phyloP scores from a whole-genome alignment of 2,329 filamentous ascomycete genomes.

The Trichophyton verrucosum region DNA sequence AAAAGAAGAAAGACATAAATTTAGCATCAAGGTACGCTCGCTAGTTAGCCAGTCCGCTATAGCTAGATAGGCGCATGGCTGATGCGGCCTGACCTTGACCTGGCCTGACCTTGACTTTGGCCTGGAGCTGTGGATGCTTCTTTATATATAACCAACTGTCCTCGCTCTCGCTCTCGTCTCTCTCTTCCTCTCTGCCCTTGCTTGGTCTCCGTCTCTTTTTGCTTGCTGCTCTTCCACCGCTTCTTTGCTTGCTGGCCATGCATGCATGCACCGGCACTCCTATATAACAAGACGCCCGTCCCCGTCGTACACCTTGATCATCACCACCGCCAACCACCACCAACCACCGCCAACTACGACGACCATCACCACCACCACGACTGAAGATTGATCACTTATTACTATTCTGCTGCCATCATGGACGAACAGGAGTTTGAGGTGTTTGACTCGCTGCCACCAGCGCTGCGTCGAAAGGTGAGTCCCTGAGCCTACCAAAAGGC shows the following conservation, averaged over 20 bases:
- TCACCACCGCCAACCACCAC: neutral
- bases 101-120: neutral
- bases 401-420: neutral
- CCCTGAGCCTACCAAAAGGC: neutral
- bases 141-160: neutral
- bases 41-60: neutral
- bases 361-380: neutral
- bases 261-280: no score
- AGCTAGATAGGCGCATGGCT: neutral
- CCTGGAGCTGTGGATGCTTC: no score
- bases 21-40: neutral
- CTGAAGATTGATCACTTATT: no score
- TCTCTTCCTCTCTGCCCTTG: neutral
- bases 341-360: neutral
- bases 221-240: neutral
- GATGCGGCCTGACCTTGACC: neutral
- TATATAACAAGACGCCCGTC: no score
- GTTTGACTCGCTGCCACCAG: slow-evolving; percentile 43
- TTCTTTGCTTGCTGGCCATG: neutral
- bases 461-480: slow-evolving; percentile 47
- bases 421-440: slow-evolving; percentile 18
- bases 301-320: no score
- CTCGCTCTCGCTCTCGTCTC: neutral
- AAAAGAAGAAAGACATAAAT: no score
- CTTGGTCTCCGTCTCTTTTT: no score